Percentiles rank a stretch among this genome's conserved stretches.
phyloP scores from a whole-genome alignment of 495 filamentous ascomycete genomes.

The Durotheca rogersii region DNA sequence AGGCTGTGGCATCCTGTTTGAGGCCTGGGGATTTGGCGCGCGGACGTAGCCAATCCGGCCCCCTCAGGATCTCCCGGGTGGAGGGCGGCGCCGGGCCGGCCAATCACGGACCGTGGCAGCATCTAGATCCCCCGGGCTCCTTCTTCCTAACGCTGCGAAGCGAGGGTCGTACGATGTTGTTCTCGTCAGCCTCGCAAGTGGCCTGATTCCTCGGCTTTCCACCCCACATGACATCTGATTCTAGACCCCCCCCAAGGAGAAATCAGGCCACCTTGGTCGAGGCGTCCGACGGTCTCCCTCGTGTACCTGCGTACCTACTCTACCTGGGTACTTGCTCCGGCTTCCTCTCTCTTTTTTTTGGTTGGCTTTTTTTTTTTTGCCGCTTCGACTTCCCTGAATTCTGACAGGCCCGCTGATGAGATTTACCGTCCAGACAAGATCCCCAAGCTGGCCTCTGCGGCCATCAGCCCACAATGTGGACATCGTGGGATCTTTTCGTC shows the following conservation, averaged over 20 bases:
- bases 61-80: too few species aligned
- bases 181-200: slow-evolving; percentile 34
- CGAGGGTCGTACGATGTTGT: slow-evolving; percentile 37
- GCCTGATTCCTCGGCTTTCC: slow-evolving; percentile 31
- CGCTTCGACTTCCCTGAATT: neutral
- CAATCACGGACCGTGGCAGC: slow-evolving; percentile 13
- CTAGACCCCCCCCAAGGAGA: slow-evolving; percentile 24
- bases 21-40: neutral
- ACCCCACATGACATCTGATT: slow-evolving; percentile 34
- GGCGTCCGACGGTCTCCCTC: slow-evolving; percentile 23
- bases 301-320: too few species aligned
- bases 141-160: slow-evolving; percentile 22
- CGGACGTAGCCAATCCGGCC: slow-evolving; percentile 13
- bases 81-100: neutral
- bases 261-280: slow-evolving; percentile 27
- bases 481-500: slow-evolving; percentile 12
- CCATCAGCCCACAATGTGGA: slow-evolving; percentile 32
- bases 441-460: slow-evolving; percentile 26
- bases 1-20: slow-evolving; percentile 15
- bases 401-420: slow-evolving; percentile 14
- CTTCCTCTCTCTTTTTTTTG: neutral
- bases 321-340: neutral
- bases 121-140: slow-evolving; percentile 18
- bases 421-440: slow-evolving; percentile 24
- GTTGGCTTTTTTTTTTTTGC: too few species aligned